Evolutionary conservation across 176 grass and related monocot species (phyloP).

Genomic region (Lolium perenne): DNA sequence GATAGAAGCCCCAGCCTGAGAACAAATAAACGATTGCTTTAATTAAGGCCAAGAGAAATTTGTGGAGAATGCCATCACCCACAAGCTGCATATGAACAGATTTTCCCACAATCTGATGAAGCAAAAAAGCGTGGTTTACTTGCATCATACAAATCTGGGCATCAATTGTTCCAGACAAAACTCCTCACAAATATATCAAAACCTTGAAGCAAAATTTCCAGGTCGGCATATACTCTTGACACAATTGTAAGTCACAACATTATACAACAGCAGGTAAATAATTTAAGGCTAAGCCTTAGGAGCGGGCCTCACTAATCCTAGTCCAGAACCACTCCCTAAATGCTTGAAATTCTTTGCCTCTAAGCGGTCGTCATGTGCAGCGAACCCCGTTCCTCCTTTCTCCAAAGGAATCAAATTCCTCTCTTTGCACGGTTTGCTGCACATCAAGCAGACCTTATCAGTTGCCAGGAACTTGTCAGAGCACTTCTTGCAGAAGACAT

Average conservation of each 20-base stretch:
- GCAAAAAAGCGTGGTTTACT: neutral
- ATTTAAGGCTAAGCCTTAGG: slow-evolving; percentile 52
- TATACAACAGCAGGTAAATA: slow-evolving; percentile 41
- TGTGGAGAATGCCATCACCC: neutral
- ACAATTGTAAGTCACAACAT: slow-evolving; percentile 20
- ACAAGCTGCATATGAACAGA: neutral
- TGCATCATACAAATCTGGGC: neutral
- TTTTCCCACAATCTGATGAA: slow-evolving; percentile 6
- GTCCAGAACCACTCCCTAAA: slow-evolving; percentile 88
- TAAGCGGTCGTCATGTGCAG: slow-evolving; percentile 70
- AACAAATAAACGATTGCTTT: neutral
- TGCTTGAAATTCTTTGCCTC: slow-evolving; percentile 91
- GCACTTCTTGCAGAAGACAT: slow-evolving; percentile 99
- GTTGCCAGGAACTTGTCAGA: slow-evolving; percentile 81
- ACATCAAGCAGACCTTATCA: slow-evolving; percentile 77
- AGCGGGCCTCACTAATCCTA: slow-evolving; percentile 86
- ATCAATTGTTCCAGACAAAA: neutral
- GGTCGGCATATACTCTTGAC: slow-evolving; percentile 38
- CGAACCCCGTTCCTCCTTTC: slow-evolving; percentile 96
- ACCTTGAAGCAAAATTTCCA: slow-evolving; percentile 43
- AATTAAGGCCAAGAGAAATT: neutral
- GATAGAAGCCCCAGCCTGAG: neutral
- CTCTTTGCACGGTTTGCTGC: slow-evolving; percentile 81
- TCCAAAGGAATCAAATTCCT: slow-evolving; percentile 82
- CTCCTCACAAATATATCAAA: neutral